Conservation (phyloP, 306 rosid species). For the Glycine tomentella region DNA sequence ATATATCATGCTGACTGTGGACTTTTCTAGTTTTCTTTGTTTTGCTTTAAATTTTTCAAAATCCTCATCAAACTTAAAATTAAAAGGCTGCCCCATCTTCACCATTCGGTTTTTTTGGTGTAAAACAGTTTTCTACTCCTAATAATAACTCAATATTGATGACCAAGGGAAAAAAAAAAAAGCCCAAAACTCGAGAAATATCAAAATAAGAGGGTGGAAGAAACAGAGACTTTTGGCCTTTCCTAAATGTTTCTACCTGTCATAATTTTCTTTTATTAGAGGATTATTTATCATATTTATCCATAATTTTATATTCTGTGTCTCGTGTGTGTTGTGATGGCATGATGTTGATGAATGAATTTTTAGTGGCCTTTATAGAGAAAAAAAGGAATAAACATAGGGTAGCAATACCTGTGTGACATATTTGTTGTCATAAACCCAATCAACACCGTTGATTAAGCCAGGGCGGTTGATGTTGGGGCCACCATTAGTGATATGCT, state of each 20-base stretch:
- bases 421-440: constrained; percentile 45
- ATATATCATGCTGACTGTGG: constrained; percentile 55
- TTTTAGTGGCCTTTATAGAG: constrained; percentile 40
- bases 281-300: constrained; percentile 3
- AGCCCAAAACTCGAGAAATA: constrained; percentile 35
- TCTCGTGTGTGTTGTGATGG: constrained; percentile 52
- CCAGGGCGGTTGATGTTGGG: constrained; percentile 29
- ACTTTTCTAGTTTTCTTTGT: constrained; percentile 39
- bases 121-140: constrained; percentile 13
- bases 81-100: constrained; percentile 10
- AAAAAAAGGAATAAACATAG: constrained; percentile 39
- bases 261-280: constrained; percentile 18
- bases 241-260: background rate
- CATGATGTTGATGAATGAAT: constrained; percentile 57
- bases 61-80: constrained; percentile 31
- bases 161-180: background rate
- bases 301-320: constrained; percentile 46
- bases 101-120: background rate
- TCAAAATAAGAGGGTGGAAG: constrained; percentile 10
- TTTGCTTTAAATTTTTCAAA: constrained; percentile 36
- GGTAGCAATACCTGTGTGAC: constrained; percentile 33
- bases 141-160: background rate
- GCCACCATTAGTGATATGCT: constrained; percentile 48
- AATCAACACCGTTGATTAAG: constrained; percentile 59
- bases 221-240: constrained; percentile 32